Base-by-base conservation (phyloP, 2,329 filamentous ascomycete genomes). In the Alternaria alternata region DNA sequence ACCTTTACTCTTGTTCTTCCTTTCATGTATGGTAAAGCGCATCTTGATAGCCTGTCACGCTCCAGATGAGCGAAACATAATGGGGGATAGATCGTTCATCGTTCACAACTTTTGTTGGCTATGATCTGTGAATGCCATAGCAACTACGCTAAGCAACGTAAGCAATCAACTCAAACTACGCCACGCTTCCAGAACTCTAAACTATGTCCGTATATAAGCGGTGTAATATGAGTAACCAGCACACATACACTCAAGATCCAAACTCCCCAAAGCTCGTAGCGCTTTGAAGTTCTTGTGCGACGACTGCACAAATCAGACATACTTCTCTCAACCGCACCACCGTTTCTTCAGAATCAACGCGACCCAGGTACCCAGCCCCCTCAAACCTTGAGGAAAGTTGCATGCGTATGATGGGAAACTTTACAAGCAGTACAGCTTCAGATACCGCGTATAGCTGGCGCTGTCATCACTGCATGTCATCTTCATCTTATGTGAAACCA, bases 341-440 rank as follows among this genome's bases (percentile, higher is more conserved):
- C 32, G 12, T 36, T 14, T 36, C 32, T 36, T 36, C 12, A 14
- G 34, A 38, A 38, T n/a, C 16, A 38, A 38, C 34, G 32, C 32
- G 32, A 36, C 32, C 32, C 32, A 36, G 12, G 14, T 16, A 36
- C 12, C 32, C 32, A 36, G 14, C 32, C 32, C 36, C 39, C 9
- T 39, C 4, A 18, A 39, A 9, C 7, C 1, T 39, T 39, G 36
- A 9, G n/a, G 30, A 12, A 16, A 22, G 6, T 12, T 9, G 30
- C 30, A 36, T 48, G 14, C 14, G 34, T 9, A 3, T 26, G 3
- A 59, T 58, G 56, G 56, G 56, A 26, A 59, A 59, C 24, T 20
- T 24, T 16, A 3, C 26, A 22, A 48, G 49, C 43, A 42, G 14
- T 22, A 14, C 32, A 47, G 32, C 32, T 12, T 11, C 26, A 11